phyloP scores from a whole-genome alignment of 2,329 filamentous ascomycete genomes.

The Mycosphaerella sp. region DNA sequence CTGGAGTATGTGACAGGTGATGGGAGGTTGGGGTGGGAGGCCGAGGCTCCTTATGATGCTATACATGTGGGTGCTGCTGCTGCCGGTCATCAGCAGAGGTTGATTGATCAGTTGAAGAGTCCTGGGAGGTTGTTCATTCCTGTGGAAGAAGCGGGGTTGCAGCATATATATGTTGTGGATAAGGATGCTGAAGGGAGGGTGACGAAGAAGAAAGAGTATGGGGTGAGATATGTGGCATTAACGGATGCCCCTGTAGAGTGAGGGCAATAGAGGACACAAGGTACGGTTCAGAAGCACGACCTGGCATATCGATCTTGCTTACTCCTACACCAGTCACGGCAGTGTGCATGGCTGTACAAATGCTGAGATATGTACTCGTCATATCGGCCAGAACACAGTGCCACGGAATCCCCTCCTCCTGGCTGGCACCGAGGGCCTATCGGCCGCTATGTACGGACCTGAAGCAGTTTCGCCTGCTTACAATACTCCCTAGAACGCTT shows the following conservation, averaged over 20 bases:
- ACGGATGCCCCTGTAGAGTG: conserved; percentile 56
- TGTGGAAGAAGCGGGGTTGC: conserved; percentile 53
- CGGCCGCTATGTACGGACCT: neutral
- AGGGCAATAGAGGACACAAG: neutral
- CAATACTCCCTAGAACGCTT: neutral
- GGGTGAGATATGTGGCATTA: conserved; percentile 70
- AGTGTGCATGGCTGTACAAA: too few species aligned
- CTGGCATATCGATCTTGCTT: too few species aligned
- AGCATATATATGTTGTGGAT: conserved; percentile 68
- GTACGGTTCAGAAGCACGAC: neutral
- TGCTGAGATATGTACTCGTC: neutral
- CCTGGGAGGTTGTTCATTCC: conserved; percentile 80
- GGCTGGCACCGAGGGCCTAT: conserved; percentile 1
- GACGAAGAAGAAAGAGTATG: conserved; percentile 57
- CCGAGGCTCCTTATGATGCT: conserved; percentile 66
- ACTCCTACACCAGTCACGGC: too few species aligned
- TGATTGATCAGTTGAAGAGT: conserved; percentile 69
- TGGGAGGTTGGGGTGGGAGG: conserved; percentile 43
- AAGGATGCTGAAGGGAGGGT: conserved; percentile 62
- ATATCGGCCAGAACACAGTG: neutral
- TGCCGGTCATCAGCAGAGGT: conserved; percentile 59
- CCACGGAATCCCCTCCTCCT: neutral
- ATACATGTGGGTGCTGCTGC: conserved; percentile 95
- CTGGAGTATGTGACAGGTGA: conserved; percentile 71
- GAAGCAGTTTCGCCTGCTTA: conserved; percentile 1